A percentile compares a stretch with the other conserved stretches of the same genome.
Evolutionary conservation across 352 stramenopile species (phyloP).

Genomic region (Globisporangium cederbergense): DNA sequence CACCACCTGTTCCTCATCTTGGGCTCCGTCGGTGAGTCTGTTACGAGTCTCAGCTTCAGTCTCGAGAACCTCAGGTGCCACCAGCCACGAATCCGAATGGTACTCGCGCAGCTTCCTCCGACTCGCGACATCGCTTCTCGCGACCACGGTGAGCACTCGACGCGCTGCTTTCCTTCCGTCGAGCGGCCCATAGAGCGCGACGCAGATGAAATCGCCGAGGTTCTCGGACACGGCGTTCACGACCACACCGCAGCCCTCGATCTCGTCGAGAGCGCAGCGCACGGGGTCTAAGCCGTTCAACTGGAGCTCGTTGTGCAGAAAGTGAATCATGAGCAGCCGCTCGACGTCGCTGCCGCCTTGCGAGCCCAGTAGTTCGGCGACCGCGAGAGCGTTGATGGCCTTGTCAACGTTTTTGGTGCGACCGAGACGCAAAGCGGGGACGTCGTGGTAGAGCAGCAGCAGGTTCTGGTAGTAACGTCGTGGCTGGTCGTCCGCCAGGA

Average conservation of each 20-base stretch:
- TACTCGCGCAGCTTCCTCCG: background rate
- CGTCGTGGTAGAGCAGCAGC: background rate
- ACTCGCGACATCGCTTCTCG: background rate
- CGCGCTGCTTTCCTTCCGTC: background rate
- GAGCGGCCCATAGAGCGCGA: background rate
- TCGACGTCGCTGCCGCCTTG: background rate
- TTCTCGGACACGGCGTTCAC: background rate
- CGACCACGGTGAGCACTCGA: background rate
- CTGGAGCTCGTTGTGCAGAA: background rate
- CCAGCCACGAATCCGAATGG: background rate
- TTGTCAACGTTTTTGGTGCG: background rate
- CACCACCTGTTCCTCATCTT: background rate
- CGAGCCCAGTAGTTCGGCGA: background rate
- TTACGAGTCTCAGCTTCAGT: background rate
- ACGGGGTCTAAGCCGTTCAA: background rate
- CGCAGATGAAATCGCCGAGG: background rate
- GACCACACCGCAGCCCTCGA: background rate
- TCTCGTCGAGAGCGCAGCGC: background rate
- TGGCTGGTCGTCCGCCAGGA: background rate
- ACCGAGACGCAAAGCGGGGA: background rate
- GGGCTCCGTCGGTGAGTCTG: background rate
- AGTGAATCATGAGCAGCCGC: background rate
- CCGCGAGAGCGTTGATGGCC: background rate
- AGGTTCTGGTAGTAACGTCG: background rate
- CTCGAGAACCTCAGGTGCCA: background rate